Evolutionary conservation across 192 early-diverging fungal genomes (phyloP).

Genomic region (Chytriomyces sp.): DNA sequence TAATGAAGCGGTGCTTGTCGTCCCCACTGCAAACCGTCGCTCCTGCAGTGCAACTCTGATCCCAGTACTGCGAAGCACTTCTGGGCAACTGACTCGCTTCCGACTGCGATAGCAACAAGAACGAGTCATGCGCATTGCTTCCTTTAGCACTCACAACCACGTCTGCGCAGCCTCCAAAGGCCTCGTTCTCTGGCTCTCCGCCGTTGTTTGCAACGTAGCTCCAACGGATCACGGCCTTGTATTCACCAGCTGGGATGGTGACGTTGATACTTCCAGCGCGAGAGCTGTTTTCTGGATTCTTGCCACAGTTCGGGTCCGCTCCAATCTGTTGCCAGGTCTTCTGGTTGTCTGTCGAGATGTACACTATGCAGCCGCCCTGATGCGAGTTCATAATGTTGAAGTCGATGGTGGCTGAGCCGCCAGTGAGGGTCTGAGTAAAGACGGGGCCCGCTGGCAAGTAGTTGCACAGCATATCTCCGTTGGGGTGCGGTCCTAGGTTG

Average conservation of each 20-base stretch:
- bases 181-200: background rate
- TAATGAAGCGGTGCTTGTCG: conserved; percentile 1
- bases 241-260: conserved; percentile 1
- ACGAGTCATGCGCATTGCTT: background rate
- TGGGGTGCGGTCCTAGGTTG: conserved; percentile 11
- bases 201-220: conserved; percentile 15
- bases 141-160: background rate
- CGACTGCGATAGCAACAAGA: background rate
- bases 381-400: conserved; percentile 23
- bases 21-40: background rate
- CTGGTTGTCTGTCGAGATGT: background rate
- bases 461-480: conserved; percentile 1
- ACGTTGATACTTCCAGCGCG: background rate
- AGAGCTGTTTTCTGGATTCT: background rate
- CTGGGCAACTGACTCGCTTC: background rate
- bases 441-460: conserved; percentile 10
- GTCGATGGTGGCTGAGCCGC: conserved; percentile 8
- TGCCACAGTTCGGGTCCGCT: conserved; percentile 6
- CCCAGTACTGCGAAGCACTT: conserved; percentile 1
- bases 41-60: conserved; percentile 4
- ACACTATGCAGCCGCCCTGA: conserved; percentile 7
- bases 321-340: conserved; percentile 13
- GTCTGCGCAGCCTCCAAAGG: conserved; percentile 1
- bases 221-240: conserved; percentile 6
- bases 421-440: conserved; percentile 15